A percentile compares a stretch with the other conserved stretches of the same genome.
phyloP scores from a whole-genome alignment of 805 yeast species.

The Zygosaccharomyces lentus region DNA sequence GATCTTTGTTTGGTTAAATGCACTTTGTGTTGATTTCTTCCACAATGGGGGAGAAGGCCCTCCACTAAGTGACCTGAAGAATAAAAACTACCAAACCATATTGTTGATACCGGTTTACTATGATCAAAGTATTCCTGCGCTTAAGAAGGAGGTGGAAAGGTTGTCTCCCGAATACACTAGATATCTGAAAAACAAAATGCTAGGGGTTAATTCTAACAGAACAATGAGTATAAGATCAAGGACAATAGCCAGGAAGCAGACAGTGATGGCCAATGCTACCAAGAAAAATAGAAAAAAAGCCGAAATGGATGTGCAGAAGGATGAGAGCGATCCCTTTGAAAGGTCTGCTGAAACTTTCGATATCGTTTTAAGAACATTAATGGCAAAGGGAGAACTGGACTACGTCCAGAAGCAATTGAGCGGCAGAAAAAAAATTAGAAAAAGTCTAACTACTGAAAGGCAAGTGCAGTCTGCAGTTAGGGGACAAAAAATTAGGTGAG shows the following conservation, averaged over 20 bases:
- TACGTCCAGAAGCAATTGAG: constrained; percentile 57
- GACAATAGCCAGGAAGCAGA: constrained; percentile 56
- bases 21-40: constrained; percentile 67
- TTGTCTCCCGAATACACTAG: constrained; percentile 52
- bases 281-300: constrained; percentile 48
- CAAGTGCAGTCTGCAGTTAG: constrained; percentile 23
- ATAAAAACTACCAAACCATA: constrained; percentile 59
- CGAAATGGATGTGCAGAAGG: constrained; percentile 43
- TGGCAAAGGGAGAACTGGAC: constrained; percentile 58
- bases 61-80: constrained; percentile 56
- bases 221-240: constrained; percentile 38
- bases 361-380: constrained; percentile 63
- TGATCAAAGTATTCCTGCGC: constrained; percentile 44
- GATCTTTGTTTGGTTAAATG: constrained; percentile 64
- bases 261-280: constrained; percentile 70
- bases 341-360: constrained; percentile 50
- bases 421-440: constrained; percentile 50
- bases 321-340: constrained; percentile 42
- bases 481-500: constrained; percentile 19
- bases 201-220: constrained; percentile 26
- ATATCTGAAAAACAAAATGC: constrained; percentile 40
- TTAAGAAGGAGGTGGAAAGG: constrained; percentile 56
- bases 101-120: constrained; percentile 62
- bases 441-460: constrained; percentile 34
- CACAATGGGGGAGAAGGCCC: constrained; percentile 82